A percentile compares a stretch with the other conserved stretches of the same genome.
phyloP scores from a whole-genome alignment of 2,329 filamentous ascomycete species.

The Alternaria solani region DNA sequence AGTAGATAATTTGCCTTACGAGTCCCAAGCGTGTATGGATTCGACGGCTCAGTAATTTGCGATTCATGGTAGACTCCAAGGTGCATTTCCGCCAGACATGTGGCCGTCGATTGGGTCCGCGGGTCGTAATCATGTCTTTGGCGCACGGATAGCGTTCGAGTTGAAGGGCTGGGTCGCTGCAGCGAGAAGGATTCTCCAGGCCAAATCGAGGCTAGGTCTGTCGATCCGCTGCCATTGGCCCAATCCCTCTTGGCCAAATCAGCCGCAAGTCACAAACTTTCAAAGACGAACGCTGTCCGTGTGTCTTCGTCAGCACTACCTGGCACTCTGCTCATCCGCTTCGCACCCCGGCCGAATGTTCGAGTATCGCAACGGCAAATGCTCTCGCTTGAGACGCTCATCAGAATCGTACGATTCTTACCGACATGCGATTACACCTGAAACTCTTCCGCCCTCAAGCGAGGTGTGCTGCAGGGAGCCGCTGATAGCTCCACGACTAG shows the following conservation, averaged over 20 bases:
- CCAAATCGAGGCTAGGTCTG: slow-evolving; percentile 16
- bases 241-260: slow-evolving; percentile 10
- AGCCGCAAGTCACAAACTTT: not conserved
- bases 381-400: slow-evolving; percentile 8
- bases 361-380: slow-evolving; percentile 4
- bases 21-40: slow-evolving; percentile 5
- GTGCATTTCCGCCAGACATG: not conserved
- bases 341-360: slow-evolving; percentile 11
- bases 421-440: slow-evolving; percentile 10
- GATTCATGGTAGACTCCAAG: slow-evolving; percentile 2
- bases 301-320: slow-evolving; percentile 4
- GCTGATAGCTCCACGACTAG: slow-evolving; percentile 14
- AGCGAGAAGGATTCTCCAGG: slow-evolving; percentile 21
- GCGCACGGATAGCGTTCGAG: slow-evolving; percentile 15
- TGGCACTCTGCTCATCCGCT: slow-evolving; percentile 7
- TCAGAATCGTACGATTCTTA: slow-evolving; percentile 15
- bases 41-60: not conserved
- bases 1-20: not conserved
- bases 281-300: not conserved
- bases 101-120: slow-evolving; percentile 1
- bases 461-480: slow-evolving; percentile 19
- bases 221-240: slow-evolving; percentile 18
- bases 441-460: slow-evolving; percentile 18
- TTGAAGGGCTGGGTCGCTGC: slow-evolving; percentile 2
- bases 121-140: slow-evolving; percentile 1